These are phyloP conservation scores for Arachis monticola DNA, from an alignment of 331 rosid genomes.

Conservation along the genomic window DNA sequence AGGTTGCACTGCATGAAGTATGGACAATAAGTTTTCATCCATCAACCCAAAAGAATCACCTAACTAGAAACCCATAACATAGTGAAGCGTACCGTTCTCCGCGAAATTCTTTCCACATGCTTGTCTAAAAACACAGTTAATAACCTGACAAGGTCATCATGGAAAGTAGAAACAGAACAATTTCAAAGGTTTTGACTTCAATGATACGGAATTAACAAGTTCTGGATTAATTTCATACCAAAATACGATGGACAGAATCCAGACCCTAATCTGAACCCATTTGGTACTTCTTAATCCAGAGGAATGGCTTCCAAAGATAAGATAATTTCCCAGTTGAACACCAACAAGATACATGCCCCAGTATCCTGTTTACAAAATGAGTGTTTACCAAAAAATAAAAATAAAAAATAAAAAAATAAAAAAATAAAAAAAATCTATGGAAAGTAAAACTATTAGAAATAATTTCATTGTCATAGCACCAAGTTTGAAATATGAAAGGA, in stretches of 20 bases:
- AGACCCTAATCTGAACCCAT: conserved; percentile 65
- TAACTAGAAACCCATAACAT: conserved; percentile 4
- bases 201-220: conserved; percentile 16
- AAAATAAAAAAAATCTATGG: neutral
- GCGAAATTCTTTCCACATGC: conserved; percentile 76
- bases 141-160: conserved; percentile 56
- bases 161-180: conserved; percentile 23
- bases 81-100: conserved; percentile 67
- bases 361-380: conserved; percentile 60
- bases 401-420: too few relatives aligned
- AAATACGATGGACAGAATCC: conserved; percentile 49
- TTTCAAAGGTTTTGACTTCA: conserved; percentile 14
- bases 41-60: conserved; percentile 27
- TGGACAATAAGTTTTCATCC: conserved; percentile 42
- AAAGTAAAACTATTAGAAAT: neutral
- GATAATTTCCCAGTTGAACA: conserved; percentile 74
- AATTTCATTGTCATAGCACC: conserved; percentile 13
- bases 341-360: conserved; percentile 96
- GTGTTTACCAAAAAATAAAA: conserved; percentile 6
- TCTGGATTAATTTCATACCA: conserved; percentile 49
- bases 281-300: conserved; percentile 52
- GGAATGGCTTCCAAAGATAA: conserved; percentile 59
- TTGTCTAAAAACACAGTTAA: conserved; percentile 68
- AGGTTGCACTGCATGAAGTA: conserved; percentile 84
- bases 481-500: conserved; percentile 28